Percentiles rank a stretch among this genome's conserved stretches.
Conservation (phyloP, 805 yeast species). For the Lipomyces orientalis region DNA sequence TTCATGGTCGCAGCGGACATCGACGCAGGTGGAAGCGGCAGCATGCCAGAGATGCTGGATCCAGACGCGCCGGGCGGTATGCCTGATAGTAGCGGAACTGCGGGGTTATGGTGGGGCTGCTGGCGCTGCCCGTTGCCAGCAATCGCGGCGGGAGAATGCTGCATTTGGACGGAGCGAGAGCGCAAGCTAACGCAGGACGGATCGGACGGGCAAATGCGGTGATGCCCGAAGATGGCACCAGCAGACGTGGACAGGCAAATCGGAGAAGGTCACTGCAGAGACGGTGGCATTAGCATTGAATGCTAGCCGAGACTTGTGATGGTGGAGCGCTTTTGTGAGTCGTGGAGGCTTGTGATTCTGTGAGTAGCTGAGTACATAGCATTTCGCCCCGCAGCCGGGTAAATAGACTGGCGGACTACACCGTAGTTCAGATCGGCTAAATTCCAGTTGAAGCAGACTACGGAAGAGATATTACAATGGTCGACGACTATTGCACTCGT, state of each 20-base stretch:
- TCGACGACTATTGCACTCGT: neutral
- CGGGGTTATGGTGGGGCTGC: conserved; percentile 11
- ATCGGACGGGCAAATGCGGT: neutral
- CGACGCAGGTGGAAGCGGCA: neutral
- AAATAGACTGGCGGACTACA: too few species aligned
- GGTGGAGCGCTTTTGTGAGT: neutral
- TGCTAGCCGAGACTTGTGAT: neutral
- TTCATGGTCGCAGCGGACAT: neutral
- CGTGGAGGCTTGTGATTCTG: neutral
- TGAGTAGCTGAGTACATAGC: neutral
- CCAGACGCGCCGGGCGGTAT: neutral
- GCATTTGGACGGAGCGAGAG: neutral
- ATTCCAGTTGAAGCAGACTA: neutral
- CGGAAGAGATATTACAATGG: neutral
- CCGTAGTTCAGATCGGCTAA: too few species aligned
- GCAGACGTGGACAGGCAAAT: neutral
- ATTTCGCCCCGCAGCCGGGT: neutral
- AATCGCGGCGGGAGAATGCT: neutral
- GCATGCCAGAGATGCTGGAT: neutral
- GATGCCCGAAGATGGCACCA: neutral
- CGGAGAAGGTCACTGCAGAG: neutral
- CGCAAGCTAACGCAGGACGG: neutral
- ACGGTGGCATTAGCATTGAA: neutral
- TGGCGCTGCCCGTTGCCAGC: conserved; percentile 17
- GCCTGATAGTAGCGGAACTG: neutral